Evolutionary conservation across 1,284 basidiomycete genomes (phyloP).

Genomic region (Ustilago esculenta): DNA sequence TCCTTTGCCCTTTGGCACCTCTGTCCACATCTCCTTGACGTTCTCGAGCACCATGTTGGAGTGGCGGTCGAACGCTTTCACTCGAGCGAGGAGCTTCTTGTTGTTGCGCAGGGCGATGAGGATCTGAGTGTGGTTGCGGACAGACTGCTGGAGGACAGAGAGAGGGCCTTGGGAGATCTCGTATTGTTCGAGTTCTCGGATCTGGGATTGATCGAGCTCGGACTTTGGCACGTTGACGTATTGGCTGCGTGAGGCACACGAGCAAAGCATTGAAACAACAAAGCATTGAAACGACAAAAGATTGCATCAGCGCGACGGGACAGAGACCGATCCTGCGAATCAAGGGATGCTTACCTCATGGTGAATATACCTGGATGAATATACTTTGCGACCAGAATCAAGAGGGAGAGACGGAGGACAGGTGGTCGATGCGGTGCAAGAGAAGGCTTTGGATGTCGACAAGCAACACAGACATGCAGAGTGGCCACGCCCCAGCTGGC

Average conservation of each 20-base stretch:
- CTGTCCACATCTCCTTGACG: conserved; percentile 89
- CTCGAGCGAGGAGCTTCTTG: conserved; percentile 95
- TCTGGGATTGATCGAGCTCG: conserved; percentile 94
- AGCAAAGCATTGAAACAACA: not conserved
- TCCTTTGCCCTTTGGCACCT: conserved; percentile 95
- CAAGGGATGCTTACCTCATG: too few relatives aligned
- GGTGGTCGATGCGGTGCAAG: not conserved
- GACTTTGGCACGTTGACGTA: conserved; percentile 96
- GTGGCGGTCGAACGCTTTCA: conserved; percentile 99
- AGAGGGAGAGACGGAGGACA: not conserved
- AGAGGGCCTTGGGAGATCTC: conserved; percentile 76
- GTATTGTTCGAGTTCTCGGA: conserved; percentile 82
- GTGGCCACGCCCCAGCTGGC: not conserved
- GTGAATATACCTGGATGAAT: too few relatives aligned
- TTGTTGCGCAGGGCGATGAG: conserved; percentile 97
- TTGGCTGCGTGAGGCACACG: conserved; percentile 74
- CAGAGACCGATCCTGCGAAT: too few relatives aligned
- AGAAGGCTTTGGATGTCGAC: not conserved
- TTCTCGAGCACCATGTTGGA: conserved; percentile 84
- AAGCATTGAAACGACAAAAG: not conserved
- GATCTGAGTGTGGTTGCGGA: conserved; percentile 96
- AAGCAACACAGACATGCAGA: not conserved
- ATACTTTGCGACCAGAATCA: not conserved
- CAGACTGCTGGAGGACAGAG: conserved; percentile 97
- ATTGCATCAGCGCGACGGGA: too few relatives aligned